Evolutionary conservation across 2,329 filamentous ascomycete genomes (phyloP), one percentile per base, ranked within the genome.

Genomic region (Alternaria angustiovoidea): DNA sequence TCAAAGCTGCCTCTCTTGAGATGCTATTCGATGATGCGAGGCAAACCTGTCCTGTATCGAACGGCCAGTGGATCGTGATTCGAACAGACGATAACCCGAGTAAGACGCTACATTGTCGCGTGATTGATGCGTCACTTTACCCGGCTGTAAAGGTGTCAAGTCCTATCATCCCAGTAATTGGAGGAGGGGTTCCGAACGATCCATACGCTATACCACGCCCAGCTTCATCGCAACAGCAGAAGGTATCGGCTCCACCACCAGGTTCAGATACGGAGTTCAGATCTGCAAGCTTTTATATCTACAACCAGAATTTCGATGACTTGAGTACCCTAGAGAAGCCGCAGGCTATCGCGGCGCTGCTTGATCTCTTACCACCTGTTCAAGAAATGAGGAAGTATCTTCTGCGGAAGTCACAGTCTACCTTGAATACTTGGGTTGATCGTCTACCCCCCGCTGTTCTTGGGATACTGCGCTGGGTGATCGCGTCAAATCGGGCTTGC

Each of bases 401-500:
- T 12, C 66, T 75, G 5, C 74, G 76, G 12, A 75, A 78, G 24
- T 81, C 80, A 71, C 73, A 73, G 39, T 73, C 72, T 8, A 46
- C 70, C 14, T 69, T 84, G n/a, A 76, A 72, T 57, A 66, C 74
- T 12, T 91, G 88, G 88, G 76, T 79, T 64, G 81, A 86, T 22
- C 79, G 84, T 18, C 83, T 97, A 9, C 86, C 89, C 0, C 85
- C 87, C 2, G 85, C 91, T 7, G 86, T 89, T 0, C 78, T 92
- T 3, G 86, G 88, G 20, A 78, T 96, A 0, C 80, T 97, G 20
- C 86, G 91, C 52, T 97, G 94, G 94, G 91, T 97, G 62, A 87
- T 97, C 59, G 91, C 93, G 0, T 96, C 93, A 0, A 97, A 97
- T 70, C 85, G 92, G 46, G 94, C 94, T 0, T 94, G 90, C 68